Conservation (phyloP, 2,329 filamentous ascomycete genomes). For the Claviceps arundinis region DNA sequence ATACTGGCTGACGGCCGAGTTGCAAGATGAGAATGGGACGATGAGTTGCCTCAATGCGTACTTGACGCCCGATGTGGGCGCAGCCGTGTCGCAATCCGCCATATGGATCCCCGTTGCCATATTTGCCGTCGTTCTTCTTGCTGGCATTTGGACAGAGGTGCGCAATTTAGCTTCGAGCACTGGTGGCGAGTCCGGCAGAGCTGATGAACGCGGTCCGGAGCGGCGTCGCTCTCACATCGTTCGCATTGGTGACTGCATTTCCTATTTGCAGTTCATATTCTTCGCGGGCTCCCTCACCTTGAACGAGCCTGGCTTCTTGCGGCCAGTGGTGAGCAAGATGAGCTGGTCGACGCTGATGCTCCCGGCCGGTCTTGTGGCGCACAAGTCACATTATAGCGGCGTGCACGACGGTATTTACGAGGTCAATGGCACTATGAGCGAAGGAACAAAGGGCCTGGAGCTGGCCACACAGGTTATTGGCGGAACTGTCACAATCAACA, state of each 20-base stretch:
- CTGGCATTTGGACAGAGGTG: background rate
- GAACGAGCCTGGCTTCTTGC: conserved; percentile 60
- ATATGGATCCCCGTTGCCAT: background rate
- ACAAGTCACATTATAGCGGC: conserved; percentile 13
- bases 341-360: conserved; percentile 41
- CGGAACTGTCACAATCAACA: conserved; percentile 44
- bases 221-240: background rate
- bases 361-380: conserved; percentile 15
- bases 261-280: conserved; percentile 65
- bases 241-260: conserved; percentile 42
- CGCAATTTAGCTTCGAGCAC: background rate
- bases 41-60: background rate
- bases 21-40: background rate
- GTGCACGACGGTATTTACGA: conserved; percentile 47
- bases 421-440: conserved; percentile 48
- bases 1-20: background rate
- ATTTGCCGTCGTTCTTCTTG: background rate
- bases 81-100: background rate
- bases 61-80: background rate
- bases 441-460: conserved; percentile 40
- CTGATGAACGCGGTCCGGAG: background rate
- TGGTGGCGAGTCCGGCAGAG: background rate
- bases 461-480: conserved; percentile 56
- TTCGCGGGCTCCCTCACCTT: conserved; percentile 57
- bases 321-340: conserved; percentile 47